Evolutionary conservation across 768 basidiomycete genomes (phyloP).

Genomic region (Pleurotus eryngii): DNA sequence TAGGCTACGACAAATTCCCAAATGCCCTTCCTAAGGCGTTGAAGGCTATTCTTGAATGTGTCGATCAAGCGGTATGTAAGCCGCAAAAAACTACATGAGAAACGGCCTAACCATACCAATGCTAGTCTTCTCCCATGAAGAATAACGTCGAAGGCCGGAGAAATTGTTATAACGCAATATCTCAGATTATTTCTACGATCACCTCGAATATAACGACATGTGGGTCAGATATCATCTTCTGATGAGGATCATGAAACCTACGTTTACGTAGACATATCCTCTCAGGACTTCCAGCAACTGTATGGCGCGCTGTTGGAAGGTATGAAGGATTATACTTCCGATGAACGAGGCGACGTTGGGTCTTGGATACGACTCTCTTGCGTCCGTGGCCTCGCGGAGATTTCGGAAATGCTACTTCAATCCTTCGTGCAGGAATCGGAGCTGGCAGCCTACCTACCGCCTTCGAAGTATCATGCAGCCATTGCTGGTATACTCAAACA

Average conservation of each 20-base stretch:
- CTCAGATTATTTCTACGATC: slow-evolving; percentile 45
- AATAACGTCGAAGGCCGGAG: slow-evolving; percentile 36
- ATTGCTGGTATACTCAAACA: slow-evolving; percentile 80
- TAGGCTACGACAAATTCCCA: slow-evolving; percentile 60
- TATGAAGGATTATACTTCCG: slow-evolving; percentile 85
- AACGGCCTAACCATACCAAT: not conserved
- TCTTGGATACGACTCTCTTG: slow-evolving; percentile 90
- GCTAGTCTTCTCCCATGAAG: slow-evolving; percentile 14
- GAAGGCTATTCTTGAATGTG: slow-evolving; percentile 55
- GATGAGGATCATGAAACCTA: slow-evolving; percentile 6
- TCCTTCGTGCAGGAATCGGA: slow-evolving; percentile 37
- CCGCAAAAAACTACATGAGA: not conserved
- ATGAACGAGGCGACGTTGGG: slow-evolving; percentile 95
- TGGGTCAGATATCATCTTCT: slow-evolving; percentile 27
- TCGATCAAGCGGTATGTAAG: slow-evolving; percentile 48
- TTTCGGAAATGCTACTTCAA: slow-evolving; percentile 49
- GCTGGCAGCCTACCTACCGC: slow-evolving; percentile 59
- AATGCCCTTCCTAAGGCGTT: slow-evolving; percentile 54
- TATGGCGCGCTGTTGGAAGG: slow-evolving; percentile 63
- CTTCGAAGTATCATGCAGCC: slow-evolving; percentile 50
- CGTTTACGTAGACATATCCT: slow-evolving; percentile 41
- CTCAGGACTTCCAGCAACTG: slow-evolving; percentile 42
- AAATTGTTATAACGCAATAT: slow-evolving; percentile 42
- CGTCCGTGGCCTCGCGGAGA: slow-evolving; percentile 58
- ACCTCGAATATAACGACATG: slow-evolving; percentile 39